Evolutionary conservation across 495 filamentous ascomycete genomes (phyloP).

Genomic region (Antarctomyces pellizariae): DNA sequence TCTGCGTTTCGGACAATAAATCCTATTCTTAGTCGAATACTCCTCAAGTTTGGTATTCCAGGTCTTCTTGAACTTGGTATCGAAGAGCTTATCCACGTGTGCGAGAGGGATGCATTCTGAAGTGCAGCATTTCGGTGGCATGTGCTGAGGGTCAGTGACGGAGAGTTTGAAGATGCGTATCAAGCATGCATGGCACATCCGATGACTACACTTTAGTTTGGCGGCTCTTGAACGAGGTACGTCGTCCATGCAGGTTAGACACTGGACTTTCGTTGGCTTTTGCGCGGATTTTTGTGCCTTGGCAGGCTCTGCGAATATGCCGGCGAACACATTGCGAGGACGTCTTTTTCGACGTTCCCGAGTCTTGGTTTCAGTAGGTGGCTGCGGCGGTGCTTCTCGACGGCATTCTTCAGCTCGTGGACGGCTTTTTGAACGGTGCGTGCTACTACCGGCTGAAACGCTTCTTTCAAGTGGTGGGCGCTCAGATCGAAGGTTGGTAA

Average conservation of each 20-base stretch:
- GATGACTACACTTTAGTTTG: slow-evolving; percentile 50
- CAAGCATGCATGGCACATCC: slow-evolving; percentile 55
- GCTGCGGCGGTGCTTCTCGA: too few species aligned
- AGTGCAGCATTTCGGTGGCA: slow-evolving; percentile 63
- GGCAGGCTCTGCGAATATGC: too few species aligned
- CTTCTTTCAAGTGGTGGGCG: too few species aligned
- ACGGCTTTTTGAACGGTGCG: too few species aligned
- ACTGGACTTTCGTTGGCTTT: too few species aligned
- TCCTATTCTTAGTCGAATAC: slow-evolving; percentile 44
- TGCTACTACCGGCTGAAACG: too few species aligned
- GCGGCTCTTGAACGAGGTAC: slow-evolving; percentile 32
- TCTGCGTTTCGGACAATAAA: slow-evolving; percentile 44
- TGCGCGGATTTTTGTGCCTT: too few species aligned
- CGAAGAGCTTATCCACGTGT: slow-evolving; percentile 53
- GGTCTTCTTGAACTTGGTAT: slow-evolving; percentile 40
- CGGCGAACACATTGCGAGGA: too few species aligned
- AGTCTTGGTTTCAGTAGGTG: too few species aligned
- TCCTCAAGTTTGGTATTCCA: slow-evolving; percentile 63
- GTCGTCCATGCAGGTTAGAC: slow-evolving; percentile 43
- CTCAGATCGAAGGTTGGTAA: too few species aligned
- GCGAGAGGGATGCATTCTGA: slow-evolving; percentile 44
- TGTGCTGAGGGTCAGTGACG: slow-evolving; percentile 47
- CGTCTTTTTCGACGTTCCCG: too few species aligned
- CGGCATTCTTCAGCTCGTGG: too few species aligned
- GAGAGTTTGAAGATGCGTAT: slow-evolving; percentile 48